Evolutionary conservation across 2,329 filamentous ascomycete species (phyloP).

Genomic region (Aspergillus latus): DNA sequence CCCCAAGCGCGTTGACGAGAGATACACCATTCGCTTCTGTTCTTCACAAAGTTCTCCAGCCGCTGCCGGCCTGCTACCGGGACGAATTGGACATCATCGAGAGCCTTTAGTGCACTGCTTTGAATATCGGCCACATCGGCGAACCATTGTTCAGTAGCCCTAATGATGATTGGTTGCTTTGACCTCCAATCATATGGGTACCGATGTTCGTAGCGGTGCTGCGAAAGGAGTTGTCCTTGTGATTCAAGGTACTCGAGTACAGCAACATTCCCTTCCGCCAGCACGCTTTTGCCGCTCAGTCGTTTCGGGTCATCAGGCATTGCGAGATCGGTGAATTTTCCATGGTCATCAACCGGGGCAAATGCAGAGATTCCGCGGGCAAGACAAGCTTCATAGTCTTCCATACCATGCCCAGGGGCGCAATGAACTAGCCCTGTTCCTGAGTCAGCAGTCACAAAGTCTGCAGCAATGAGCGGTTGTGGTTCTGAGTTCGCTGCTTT

Average conservation of each 20-base stretch:
- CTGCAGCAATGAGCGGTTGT: constrained; percentile 75
- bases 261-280: constrained; percentile 66
- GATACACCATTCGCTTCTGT: constrained; percentile 95
- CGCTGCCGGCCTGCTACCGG: constrained; percentile 72
- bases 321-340: constrained; percentile 76
- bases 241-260: constrained; percentile 69
- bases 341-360: constrained; percentile 80
- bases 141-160: constrained; percentile 97
- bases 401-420: constrained; percentile 93
- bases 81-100: constrained; percentile 73
- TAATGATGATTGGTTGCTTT: constrained; percentile 84
- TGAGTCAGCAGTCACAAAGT: constrained; percentile 87
- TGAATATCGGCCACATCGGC: constrained; percentile 87
- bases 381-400: constrained; percentile 84
- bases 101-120: constrained; percentile 64
- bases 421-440: constrained; percentile 93
- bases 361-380: constrained; percentile 69
- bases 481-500: constrained; percentile 56
- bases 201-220: constrained; percentile 78
- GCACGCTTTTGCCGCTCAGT: constrained; percentile 70
- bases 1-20: constrained; percentile 95
- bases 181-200: constrained; percentile 98
- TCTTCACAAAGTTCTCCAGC: constrained; percentile 80
- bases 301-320: constrained; percentile 67
- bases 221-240: constrained; percentile 62